Conservation (phyloP, 2,329 filamentous ascomycete genomes). For the Colletotrichum sp. region DNA sequence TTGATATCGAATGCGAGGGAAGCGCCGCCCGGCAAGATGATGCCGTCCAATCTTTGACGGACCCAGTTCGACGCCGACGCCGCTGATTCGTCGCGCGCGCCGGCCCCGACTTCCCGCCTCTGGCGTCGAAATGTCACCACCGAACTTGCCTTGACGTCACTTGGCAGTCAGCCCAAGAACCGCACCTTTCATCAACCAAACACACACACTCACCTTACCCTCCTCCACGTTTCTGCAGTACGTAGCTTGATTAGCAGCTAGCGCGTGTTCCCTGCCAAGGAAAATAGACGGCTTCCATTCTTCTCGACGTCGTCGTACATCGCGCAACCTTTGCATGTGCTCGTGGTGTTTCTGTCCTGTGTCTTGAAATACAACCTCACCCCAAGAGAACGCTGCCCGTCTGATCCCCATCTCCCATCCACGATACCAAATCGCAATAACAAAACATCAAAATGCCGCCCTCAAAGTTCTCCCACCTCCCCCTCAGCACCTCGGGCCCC, state of each 20-base stretch:
- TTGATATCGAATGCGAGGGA: neutral
- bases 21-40: neutral
- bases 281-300: neutral
- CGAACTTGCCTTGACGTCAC: constrained; percentile 9
- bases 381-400: neutral
- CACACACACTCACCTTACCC: neutral
- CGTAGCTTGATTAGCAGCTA: neutral
- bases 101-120: neutral
- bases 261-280: neutral
- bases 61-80: neutral
- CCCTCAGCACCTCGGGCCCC: constrained; percentile 38
- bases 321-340: neutral
- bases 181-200: neutral
- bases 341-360: neutral
- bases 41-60: neutral
- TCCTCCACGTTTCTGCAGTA: neutral
- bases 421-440: neutral
- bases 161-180: neutral
- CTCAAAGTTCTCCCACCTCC: constrained; percentile 34
- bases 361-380: neutral
- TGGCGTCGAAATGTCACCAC: neutral
- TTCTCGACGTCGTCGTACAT: neutral
- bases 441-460: neutral
- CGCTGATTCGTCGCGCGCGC: neutral
- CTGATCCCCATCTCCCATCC: neutral